phyloP scores from a whole-genome alignment of 2,329 filamentous ascomycete species.

The Arthroderma uncinatum region DNA sequence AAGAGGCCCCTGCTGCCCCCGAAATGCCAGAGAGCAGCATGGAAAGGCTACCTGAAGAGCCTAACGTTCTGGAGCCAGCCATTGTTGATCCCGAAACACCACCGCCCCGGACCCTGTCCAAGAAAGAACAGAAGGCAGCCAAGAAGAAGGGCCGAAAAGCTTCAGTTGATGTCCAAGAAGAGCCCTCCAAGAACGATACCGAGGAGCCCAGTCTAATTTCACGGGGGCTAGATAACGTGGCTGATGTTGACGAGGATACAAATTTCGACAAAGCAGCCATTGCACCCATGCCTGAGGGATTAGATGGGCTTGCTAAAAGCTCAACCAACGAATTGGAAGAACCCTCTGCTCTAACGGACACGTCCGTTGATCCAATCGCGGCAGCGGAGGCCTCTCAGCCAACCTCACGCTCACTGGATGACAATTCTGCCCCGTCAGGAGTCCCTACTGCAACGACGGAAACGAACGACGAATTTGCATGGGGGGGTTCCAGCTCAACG shows the following conservation, averaged over 20 bases:
- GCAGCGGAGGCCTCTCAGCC: neutral
- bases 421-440: neutral
- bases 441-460: conserved; percentile 6
- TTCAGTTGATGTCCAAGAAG: neutral
- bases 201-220: neutral
- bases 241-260: neutral
- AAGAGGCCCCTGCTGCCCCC: neutral
- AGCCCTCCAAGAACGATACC: neutral
- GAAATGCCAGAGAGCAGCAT: neutral
- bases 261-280: neutral
- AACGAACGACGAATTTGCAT: neutral
- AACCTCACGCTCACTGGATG: neutral
- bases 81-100: neutral
- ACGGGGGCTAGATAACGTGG: neutral
- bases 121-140: neutral
- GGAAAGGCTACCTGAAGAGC: neutral
- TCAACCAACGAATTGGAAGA: neutral
- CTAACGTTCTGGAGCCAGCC: neutral
- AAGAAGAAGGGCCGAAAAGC: neutral
- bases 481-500: conserved; percentile 39
- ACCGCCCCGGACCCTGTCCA: neutral
- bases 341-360: neutral
- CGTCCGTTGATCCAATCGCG: neutral
- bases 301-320: neutral
- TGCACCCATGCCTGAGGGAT: neutral